Evolutionary conservation across 192 early-diverging fungal species (phyloP).

Genomic region (Gamsiella multidivaricata): DNA sequence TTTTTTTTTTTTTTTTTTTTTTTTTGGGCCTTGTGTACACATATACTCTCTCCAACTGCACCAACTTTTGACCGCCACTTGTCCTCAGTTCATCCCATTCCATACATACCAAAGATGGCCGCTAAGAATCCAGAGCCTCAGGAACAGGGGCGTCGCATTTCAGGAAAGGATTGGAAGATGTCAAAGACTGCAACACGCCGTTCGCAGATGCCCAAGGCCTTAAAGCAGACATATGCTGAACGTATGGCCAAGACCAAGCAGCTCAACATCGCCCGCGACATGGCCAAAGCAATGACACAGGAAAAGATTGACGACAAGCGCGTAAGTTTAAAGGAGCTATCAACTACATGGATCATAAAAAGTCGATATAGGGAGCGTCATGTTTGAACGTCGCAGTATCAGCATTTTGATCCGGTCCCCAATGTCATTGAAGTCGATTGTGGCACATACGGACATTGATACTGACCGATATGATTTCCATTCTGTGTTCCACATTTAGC

Average conservation of each 20-base stretch:
- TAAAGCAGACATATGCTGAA: constrained; percentile 50
- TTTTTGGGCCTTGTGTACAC: too few relatives aligned
- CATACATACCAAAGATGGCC: too few relatives aligned
- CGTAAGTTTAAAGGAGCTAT: constrained; percentile 22
- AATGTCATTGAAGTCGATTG: background rate
- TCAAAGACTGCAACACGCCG: constrained; percentile 52
- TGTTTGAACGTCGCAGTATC: too few relatives aligned
- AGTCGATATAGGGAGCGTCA: too few relatives aligned
- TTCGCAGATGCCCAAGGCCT: constrained; percentile 46
- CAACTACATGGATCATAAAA: too few relatives aligned
- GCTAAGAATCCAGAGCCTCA: constrained; percentile 44
- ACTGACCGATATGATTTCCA: too few relatives aligned
- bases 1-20: constrained; percentile 6
- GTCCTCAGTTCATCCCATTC: too few relatives aligned
- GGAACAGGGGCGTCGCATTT: constrained; percentile 82
- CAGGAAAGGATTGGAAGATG: constrained; percentile 64
- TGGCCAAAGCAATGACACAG: constrained; percentile 50
- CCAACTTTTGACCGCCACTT: too few relatives aligned
- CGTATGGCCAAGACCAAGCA: constrained; percentile 54
- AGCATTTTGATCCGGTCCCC: too few relatives aligned
- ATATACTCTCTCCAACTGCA: too few relatives aligned
- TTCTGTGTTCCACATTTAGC: constrained; percentile 10
- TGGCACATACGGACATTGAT: background rate
- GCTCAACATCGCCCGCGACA: constrained; percentile 39
- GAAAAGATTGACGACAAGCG: constrained; percentile 54